Evolutionary conservation across 345 rosid genomes (phyloP), one percentile per base, ranked within the genome.

Genomic region (Hibiscus mutabilis): DNA sequence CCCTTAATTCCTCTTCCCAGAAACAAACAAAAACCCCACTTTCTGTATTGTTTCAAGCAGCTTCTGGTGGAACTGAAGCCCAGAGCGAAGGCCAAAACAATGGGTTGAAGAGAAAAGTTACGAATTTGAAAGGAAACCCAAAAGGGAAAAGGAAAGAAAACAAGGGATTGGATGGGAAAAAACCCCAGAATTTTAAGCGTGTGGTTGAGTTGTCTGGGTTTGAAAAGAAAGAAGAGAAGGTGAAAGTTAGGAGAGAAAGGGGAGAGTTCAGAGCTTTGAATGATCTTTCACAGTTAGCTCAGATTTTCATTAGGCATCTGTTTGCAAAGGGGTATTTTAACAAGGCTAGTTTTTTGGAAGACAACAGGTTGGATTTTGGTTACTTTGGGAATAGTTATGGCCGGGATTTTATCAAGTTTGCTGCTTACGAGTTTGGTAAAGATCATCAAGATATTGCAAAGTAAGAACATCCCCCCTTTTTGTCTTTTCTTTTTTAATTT

Each of bases 371-470:
- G 66, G 89, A 85, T 61, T 65, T 79, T 37, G 81, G 82, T 61
- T 82, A 81, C 81, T 84, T 89, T 69, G 77, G 84, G 72, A 80
- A 84, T 63, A 77, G 79, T 56, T 91, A 86, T 79, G 69, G 87
- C 52, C 82, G 96, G 72, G 73, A 73, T n/a, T 91, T 80, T 71
- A 76, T 88, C 76, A 84, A 84, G 81, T 83, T 61, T 74, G 91
- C 92, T 0, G 86, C 88, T 0, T 81, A 78, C 24, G 79, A 65
- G 68, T 93, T 88, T 70, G 98, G 89, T 52, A 74, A 77, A 35
- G 92, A 91, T 72, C 86, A 86, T 27, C 96, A 89, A 79, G 90
- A 88, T 66, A 87, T 88, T 57, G 92, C 96, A 13, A 91, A 86
- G 97, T 89, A 66, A 82, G 89, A 77, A 18, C 10, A 21, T 77